Conservation (phyloP, 1,139 yeast genomes). For the Pichia sp. region DNA sequence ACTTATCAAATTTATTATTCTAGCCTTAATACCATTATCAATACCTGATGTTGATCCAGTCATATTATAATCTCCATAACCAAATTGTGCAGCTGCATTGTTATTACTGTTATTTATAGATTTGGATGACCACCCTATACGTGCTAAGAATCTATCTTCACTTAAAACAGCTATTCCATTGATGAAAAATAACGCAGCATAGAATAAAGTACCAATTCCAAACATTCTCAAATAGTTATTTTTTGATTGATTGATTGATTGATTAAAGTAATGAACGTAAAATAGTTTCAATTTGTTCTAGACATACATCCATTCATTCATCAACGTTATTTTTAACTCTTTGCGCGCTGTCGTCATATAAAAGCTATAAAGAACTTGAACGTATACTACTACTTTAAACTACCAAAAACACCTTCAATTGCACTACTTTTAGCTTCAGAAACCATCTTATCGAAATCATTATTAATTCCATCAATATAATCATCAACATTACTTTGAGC, state of each 20-base stretch:
- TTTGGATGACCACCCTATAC: slow-evolving; percentile 42
- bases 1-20: slow-evolving; percentile 56
- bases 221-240: slow-evolving; percentile 36
- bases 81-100: slow-evolving; percentile 30
- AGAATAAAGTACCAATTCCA: slow-evolving; percentile 64
- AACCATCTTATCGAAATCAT: slow-evolving; percentile 26
- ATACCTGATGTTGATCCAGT: neutral
- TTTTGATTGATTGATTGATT: neutral
- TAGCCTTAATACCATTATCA: slow-evolving; percentile 39
- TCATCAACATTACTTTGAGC: slow-evolving; percentile 21
- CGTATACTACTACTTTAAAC: neutral
- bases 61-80: slow-evolving; percentile 14
- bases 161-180: slow-evolving; percentile 76
- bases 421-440: slow-evolving; percentile 25
- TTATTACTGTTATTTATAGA: slow-evolving; percentile 2
- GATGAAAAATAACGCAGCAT: slow-evolving; percentile 55
- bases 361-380: neutral
- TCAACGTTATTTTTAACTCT: no score
- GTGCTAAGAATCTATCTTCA: slow-evolving; percentile 72
- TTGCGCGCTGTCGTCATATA: no score
- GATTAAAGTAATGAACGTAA: neutral
- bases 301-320: no score
- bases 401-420: slow-evolving; percentile 22
- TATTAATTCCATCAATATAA: slow-evolving; percentile 24
- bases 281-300: neutral